Percentiles rank a stretch among this genome's conserved stretches.
Conservation (phyloP, 306 rosid genomes). For the Malus asiatica region DNA sequence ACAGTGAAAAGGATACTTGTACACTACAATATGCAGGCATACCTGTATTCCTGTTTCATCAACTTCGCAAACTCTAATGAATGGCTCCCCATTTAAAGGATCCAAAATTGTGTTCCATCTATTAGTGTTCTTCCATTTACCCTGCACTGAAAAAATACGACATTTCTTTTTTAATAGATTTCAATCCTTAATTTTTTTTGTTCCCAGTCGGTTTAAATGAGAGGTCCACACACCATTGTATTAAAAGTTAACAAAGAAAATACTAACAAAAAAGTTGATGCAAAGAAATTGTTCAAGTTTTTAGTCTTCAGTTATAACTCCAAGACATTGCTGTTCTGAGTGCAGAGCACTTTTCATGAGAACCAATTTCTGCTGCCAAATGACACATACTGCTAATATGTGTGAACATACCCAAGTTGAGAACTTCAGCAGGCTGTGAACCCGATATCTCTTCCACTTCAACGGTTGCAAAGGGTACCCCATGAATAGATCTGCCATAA, state of each 20-base stretch:
- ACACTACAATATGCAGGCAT: background rate
- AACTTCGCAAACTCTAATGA: slow-evolving; percentile 83
- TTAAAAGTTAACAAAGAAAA: background rate
- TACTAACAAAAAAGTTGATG: background rate
- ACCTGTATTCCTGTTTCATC: slow-evolving; percentile 82
- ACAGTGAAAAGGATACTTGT: background rate
- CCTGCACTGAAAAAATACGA: slow-evolving; percentile 64
- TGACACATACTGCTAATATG: background rate
- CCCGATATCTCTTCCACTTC: slow-evolving; percentile 78
- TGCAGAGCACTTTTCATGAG: background rate
- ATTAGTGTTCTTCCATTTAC: slow-evolving; percentile 73
- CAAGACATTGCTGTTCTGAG: background rate
- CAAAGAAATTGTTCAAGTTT: background rate
- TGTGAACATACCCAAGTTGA: slow-evolving; percentile 61
- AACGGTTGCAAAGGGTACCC: slow-evolving; percentile 57
- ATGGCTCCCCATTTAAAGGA: slow-evolving; percentile 93
- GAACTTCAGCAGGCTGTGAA: slow-evolving; percentile 80
- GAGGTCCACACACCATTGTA: background rate
- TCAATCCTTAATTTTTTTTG: background rate
- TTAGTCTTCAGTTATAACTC: background rate
- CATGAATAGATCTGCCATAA: slow-evolving; percentile 49
- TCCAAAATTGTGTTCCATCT: slow-evolving; percentile 63
- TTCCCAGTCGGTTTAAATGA: background rate
- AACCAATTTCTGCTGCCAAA: background rate
- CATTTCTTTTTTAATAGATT: background rate